Conservation (phyloP, 2,329 filamentous ascomycete genomes). For the Sporothrix schenckii region DNA sequence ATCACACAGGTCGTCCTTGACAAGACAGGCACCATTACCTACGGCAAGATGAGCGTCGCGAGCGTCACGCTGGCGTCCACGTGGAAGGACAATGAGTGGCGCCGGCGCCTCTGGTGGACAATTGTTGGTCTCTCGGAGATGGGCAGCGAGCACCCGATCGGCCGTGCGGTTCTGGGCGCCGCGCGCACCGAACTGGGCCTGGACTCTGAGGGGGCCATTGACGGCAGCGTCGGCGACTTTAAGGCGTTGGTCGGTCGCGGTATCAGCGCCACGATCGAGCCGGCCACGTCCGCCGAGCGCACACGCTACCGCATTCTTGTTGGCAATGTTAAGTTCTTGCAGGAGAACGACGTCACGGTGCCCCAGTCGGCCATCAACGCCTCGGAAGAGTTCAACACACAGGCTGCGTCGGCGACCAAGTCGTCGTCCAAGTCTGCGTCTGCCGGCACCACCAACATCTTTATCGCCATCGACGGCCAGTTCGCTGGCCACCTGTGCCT, state of each 20-base stretch:
- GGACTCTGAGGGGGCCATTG: constrained; percentile 70
- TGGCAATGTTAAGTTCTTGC: constrained; percentile 79
- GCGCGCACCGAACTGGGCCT: constrained; percentile 77
- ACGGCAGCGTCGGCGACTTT: constrained; percentile 85
- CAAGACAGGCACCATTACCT: constrained; percentile 93
- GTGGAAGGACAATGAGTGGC: constrained; percentile 72
- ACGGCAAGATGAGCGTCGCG: constrained; percentile 93
- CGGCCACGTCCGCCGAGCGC: constrained; percentile 67
- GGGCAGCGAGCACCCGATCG: constrained; percentile 93
- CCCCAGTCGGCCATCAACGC: constrained; percentile 65
- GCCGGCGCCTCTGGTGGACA: constrained; percentile 87
- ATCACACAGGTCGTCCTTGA: constrained; percentile 89
- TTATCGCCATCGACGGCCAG: constrained; percentile 79
- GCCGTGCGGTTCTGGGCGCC: constrained; percentile 77
- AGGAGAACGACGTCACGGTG: constrained; percentile 68
- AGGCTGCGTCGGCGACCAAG: constrained; percentile 40
- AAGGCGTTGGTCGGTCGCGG: constrained; percentile 81
- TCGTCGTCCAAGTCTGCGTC: constrained; percentile 43
- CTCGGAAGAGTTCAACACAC: constrained; percentile 61
- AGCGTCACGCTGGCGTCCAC: constrained; percentile 65
- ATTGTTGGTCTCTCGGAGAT: constrained; percentile 93
- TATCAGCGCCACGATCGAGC: constrained; percentile 79
- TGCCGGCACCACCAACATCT: constrained; percentile 85
- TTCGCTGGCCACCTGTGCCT: constrained; percentile 85
- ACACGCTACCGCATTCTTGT: constrained; percentile 77